Percentiles rank a stretch among this genome's conserved stretches.
Conservation (phyloP, 495 filamentous ascomycete species). For the Aspergillus bertholletiae region DNA sequence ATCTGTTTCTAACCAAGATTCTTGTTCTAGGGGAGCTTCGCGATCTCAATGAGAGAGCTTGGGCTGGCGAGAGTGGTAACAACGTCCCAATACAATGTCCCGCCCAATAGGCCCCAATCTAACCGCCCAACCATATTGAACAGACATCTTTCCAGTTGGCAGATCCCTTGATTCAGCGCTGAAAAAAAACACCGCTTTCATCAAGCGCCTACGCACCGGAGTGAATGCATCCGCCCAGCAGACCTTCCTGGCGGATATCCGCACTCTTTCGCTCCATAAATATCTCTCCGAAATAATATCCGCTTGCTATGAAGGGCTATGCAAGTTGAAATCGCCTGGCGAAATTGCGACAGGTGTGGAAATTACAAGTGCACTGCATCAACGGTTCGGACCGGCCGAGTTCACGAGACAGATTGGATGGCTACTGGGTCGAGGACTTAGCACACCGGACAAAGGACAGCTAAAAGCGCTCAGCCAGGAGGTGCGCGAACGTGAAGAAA, state of each 20-base stretch:
- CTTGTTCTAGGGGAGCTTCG: constrained; percentile 73
- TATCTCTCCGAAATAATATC: constrained; percentile 98
- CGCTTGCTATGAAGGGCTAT: constrained; percentile 94
- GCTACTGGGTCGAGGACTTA: constrained; percentile 87
- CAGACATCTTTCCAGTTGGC: constrained; percentile 77
- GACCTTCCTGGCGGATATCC: constrained; percentile 88
- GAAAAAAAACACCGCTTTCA: constrained; percentile 99
- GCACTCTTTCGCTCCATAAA: constrained; percentile 89
- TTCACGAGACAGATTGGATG: constrained; percentile 92
- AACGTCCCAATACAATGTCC: neutral
- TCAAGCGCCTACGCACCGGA: constrained; percentile 90
- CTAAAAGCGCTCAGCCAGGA: constrained; percentile 78
- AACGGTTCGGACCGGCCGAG: constrained; percentile 86
- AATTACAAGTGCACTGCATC: constrained; percentile 89
- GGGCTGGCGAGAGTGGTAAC: constrained; percentile 83
- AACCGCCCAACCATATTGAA: neutral
- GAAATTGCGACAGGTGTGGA: constrained; percentile 92
- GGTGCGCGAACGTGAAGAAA: constrained; percentile 90
- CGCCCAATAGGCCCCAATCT: constrained; percentile 5
- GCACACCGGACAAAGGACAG: constrained; percentile 82
- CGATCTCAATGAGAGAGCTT: constrained; percentile 78
- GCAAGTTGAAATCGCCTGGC: constrained; percentile 81
- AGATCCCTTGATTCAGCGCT: constrained; percentile 89
- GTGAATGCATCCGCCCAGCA: constrained; percentile 71
- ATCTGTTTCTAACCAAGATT: constrained; percentile 12